Percentiles rank a stretch among this genome's conserved stretches.
Conservation (phyloP, 2,329 filamentous ascomycete genomes). For the Juglanconis sp. region DNA sequence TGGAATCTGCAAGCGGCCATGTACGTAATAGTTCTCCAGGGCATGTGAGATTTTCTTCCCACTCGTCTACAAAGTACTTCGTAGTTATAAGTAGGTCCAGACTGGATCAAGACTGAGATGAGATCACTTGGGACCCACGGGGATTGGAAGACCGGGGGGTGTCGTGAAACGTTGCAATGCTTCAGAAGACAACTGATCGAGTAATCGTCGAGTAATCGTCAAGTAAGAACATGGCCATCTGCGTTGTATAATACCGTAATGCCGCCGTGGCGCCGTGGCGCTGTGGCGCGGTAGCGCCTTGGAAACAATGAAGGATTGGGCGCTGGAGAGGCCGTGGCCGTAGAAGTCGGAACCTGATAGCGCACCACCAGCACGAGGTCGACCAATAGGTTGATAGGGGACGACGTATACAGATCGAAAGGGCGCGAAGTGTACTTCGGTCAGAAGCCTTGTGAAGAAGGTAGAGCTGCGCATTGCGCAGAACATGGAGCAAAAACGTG, state of each 20-base stretch:
- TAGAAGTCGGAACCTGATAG: too few relatives aligned
- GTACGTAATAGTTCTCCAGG: constrained; percentile 14
- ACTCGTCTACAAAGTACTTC: neutral
- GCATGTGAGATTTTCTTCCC: neutral
- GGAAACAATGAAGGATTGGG: too few relatives aligned
- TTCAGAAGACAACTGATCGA: neutral
- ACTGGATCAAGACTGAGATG: neutral
- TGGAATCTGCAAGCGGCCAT: constrained; percentile 15
- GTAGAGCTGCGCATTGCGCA: neutral
- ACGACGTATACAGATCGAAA: too few relatives aligned
- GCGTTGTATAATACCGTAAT: neutral
- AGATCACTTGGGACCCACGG: constrained; percentile 2
- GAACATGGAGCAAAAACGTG: neutral
- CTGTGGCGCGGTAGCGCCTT: neutral
- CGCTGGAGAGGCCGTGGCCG: neutral
- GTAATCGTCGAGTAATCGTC: constrained; percentile 12
- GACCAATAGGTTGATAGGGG: too few relatives aligned
- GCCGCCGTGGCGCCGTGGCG: neutral
- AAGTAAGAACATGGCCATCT: neutral
- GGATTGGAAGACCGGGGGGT: neutral
- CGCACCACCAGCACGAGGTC: too few relatives aligned
- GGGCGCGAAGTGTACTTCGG: too few relatives aligned
- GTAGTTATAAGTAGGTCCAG: neutral
- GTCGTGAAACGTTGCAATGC: neutral
- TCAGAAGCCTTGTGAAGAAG: too few relatives aligned